phyloP scores from a whole-genome alignment of 768 basidiomycete genomes.

The Suillus placidus region DNA sequence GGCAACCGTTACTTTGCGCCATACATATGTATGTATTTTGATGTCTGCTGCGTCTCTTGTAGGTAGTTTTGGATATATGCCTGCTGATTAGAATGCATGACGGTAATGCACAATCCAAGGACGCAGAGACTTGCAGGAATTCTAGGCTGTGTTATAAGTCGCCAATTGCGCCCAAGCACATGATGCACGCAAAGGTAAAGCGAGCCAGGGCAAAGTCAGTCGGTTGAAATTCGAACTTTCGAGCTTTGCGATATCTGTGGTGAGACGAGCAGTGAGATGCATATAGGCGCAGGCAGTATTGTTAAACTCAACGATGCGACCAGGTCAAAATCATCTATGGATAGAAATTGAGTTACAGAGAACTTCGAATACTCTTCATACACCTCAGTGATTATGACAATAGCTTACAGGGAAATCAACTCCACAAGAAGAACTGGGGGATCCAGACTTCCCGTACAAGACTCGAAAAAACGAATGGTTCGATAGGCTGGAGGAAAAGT shows the following conservation, averaged over 20 bases:
- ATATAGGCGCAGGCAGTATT: not conserved
- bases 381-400: not conserved
- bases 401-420: not conserved
- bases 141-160: too few relatives aligned
- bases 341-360: not conserved
- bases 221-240: not conserved
- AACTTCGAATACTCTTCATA: not conserved
- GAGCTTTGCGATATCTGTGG: not conserved
- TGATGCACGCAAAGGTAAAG: not conserved
- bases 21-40: not conserved
- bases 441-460: not conserved
- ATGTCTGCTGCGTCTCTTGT: not conserved
- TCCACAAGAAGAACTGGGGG: not conserved
- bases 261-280: not conserved
- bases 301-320: not conserved
- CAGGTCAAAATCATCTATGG: not conserved
- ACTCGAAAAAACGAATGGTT: slow-evolving; percentile 4
- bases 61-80: not conserved
- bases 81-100: not conserved
- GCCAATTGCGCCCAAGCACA: not conserved
- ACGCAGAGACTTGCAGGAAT: not conserved
- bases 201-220: not conserved
- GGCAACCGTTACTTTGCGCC: not conserved
- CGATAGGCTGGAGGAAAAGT: slow-evolving; percentile 1
- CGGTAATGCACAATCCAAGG: not conserved